Base-by-base conservation (phyloP, 768 basidiomycete species). In the Tricholoma hemisulphureum region DNA sequence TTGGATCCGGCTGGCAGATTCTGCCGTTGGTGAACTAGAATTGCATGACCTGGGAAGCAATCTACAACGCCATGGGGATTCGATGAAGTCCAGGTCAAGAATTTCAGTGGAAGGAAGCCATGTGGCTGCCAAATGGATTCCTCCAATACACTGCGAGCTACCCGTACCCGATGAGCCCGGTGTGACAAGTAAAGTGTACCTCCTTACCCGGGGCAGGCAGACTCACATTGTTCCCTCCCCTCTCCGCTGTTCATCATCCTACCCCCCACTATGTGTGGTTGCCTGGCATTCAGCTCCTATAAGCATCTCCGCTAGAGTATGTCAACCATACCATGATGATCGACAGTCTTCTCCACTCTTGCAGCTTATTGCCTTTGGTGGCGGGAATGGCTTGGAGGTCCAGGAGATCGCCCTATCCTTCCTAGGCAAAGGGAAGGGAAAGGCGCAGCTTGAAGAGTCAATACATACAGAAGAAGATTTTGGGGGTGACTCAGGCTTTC, bases 21-120 rank as follows among this genome's bases (percentile, higher is more conserved):
- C 92, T 28, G 86, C 88, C 21, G 92, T 92, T 6, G 83, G 87
- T 31, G 92, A 94, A 68, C 78, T 93, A 23, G 85, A 89, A 39
- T 71, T 92, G 55, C 81, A 78, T 59, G 79, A 80, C 35, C 75
- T 75, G 29, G 71, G 70, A 4, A 69, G 53, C 18, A 71, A 23
- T 65, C 71, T 49, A 65, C 57, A 60, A 66, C 67, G 63, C 53
- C 60, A 52, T 57, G 61, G 43, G 59, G 65, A 55, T 65, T 60
- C 61, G 6, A 1, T 43, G 10, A 43, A 29, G 26, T 13, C 39
- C 28, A 80, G 46, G 71, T 79, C 66, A 70, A 72, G 78, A 64
- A 55, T 71, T 67, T 75, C 67, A 70, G 61, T 69, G 41, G 70
- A 71, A 14, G 55, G 53, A 18, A 51, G 58, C 28, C 49, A 72